Base-by-base conservation (phyloP, 192 early-diverging fungal genomes). In the Coemansia sp. region DNA sequence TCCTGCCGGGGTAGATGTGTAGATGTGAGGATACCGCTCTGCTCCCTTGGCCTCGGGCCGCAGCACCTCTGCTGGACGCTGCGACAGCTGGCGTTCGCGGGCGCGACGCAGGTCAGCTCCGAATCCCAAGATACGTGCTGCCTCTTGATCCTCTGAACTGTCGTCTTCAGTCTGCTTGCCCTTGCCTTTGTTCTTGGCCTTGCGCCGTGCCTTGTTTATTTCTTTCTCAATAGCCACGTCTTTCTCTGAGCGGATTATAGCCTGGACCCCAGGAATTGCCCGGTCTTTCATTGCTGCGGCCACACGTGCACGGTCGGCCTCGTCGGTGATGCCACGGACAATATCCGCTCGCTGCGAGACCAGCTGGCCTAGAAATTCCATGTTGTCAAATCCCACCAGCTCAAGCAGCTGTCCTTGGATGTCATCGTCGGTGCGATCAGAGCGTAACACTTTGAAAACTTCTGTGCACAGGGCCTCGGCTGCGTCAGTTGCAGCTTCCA, bases 1-100 rank as follows among this genome's bases (percentile, higher is more conserved):
- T 5, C 23, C 70, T 5, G 21, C 37, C 0, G 37, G 27, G 1
- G 57, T 35, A 6, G 93, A 85, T 51, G 90, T 87, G 72, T 93
- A 98, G 0, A 98, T 91, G 60, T 96, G 85, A 3, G 94, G 96
- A 64, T 90, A 92, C 32, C 65, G 59, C 48, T 83, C 79, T 2
- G 74, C 29, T 5, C 37, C 65, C 2, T 50, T 63, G 25, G 58
- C 21, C 41, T 49, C 71, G 22, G 76, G 70, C 24, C 52, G 66
- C 45, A 82, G 57, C 17, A 60, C 66, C 49, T 75, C 72, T 10
- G 65, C 37, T 2, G 70, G 48, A 14, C 67, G 67, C 59, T 68
- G 52, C n/a, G 68, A 65, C 45, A 76, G 64, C 75, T 82, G 79
- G 24, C 64, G 51, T 51, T 76, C 79, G 43, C 75, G 79, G 2